Conservation (phyloP, 192 early-diverging fungal species). For the Entomortierella lignicola region DNA sequence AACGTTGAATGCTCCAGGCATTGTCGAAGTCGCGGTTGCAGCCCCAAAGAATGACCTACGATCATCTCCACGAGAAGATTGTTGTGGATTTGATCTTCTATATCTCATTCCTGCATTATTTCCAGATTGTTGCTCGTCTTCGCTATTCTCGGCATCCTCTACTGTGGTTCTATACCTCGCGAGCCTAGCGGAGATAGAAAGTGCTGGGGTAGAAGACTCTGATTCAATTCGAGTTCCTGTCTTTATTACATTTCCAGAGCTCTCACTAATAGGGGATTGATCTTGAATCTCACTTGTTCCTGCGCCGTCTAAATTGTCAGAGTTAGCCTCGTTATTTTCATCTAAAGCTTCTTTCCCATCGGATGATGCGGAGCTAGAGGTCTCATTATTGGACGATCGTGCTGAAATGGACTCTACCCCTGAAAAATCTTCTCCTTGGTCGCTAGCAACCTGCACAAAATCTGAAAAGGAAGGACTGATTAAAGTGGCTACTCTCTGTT, state of each 20-base stretch:
- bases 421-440: conserved; percentile 30
- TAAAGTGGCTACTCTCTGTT: neutral
- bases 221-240: neutral
- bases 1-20: conserved; percentile 42
- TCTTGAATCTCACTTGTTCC: neutral
- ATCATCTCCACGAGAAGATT: neutral
- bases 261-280: neutral
- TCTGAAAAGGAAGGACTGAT: conserved; percentile 41
- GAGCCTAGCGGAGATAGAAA: neutral
- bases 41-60: conserved; percentile 8
- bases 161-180: conserved; percentile 41
- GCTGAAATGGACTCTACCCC: conserved; percentile 6
- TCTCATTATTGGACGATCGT: conserved; percentile 1
- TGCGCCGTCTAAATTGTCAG: neutral
- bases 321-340: conserved; percentile 66
- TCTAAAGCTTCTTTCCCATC: neutral
- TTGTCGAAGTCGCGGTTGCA: conserved; percentile 12
- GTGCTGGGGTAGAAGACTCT: neutral
- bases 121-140: conserved; percentile 7
- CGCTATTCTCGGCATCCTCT: conserved; percentile 22
- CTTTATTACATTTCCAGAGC: neutral
- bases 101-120: conserved; percentile 6
- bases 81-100: neutral
- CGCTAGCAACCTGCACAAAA: conserved; percentile 33
- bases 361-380: conserved; percentile 7